Evolutionary conservation across 495 filamentous ascomycete genomes (phyloP).

Genomic region (Xylaria curta): DNA sequence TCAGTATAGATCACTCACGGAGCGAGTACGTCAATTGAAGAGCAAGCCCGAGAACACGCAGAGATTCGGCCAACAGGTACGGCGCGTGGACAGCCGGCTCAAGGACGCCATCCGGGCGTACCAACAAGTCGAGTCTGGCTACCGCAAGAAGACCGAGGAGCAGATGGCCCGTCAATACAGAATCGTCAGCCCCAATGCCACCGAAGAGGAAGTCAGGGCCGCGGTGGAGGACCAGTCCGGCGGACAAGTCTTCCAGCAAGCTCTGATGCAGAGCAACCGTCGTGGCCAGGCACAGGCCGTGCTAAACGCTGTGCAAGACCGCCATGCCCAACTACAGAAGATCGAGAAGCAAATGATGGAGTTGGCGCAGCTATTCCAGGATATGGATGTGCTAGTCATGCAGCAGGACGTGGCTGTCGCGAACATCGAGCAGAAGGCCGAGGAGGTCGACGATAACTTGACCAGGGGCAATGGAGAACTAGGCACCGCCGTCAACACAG

Average conservation of each 20-base stretch:
- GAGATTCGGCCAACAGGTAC: constrained; percentile 78
- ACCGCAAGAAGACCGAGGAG: constrained; percentile 75
- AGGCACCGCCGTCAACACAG: constrained; percentile 75
- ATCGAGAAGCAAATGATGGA: constrained; percentile 89
- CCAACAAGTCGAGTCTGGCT: constrained; percentile 76
- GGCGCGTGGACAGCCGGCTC: constrained; percentile 76
- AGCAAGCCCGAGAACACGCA: constrained; percentile 73
- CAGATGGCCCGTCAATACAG: constrained; percentile 88
- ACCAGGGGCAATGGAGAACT: constrained; percentile 82
- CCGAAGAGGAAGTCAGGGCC: constrained; percentile 77
- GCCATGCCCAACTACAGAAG: constrained; percentile 88
- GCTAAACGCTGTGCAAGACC: constrained; percentile 75
- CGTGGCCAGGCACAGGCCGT: constrained; percentile 79
- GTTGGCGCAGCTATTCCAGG: constrained; percentile 80
- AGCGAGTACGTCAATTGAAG: constrained; percentile 80
- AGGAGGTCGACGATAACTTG: constrained; percentile 79
- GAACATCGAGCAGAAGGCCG: constrained; percentile 81
- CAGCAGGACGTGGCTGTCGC: constrained; percentile 80
- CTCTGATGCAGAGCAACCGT: constrained; percentile 74
- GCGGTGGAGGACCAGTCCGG: constrained; percentile 73
- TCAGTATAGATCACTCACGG: constrained; percentile 74
- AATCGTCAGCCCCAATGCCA: constrained; percentile 85
- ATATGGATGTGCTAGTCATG: constrained; percentile 80
- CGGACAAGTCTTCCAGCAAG: constrained; percentile 81
- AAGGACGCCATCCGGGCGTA: constrained; percentile 80